Percentiles rank a stretch among this genome's conserved stretches.
These are phyloP conservation scores for Trypanosoma avium DNA, from an alignment of 208 protist genomes.

Conservation along the genomic window DNA sequence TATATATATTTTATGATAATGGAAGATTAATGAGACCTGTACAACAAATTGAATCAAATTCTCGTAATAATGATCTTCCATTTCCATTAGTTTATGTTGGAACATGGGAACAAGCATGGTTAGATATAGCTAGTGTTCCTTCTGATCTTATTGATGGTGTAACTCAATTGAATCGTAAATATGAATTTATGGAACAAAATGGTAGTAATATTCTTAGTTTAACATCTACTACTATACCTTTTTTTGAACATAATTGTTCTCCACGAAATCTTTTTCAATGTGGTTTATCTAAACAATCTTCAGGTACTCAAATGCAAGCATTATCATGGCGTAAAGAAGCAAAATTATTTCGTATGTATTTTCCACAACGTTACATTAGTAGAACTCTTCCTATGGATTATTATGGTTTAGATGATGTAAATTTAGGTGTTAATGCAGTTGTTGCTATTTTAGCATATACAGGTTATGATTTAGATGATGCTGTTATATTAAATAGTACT, in stretches of 20 bases:
- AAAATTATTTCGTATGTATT: constrained; percentile 98
- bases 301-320: constrained; percentile 96
- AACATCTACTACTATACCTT: constrained; percentile 98
- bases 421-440: constrained; percentile 98
- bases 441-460: constrained; percentile 99
- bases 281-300: constrained; percentile 99
- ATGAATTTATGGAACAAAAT: constrained; percentile 95
- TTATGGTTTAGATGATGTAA: constrained; percentile 97
- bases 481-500: constrained; percentile 99
- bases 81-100: constrained; percentile 93
- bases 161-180: constrained; percentile 71
- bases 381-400: constrained; percentile 90
- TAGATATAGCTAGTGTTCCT: constrained; percentile 95
- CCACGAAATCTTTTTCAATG: constrained; percentile 99
- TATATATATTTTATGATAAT: constrained; percentile 92
- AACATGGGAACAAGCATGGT: constrained; percentile 97
- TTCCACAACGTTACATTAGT: constrained; percentile 97
- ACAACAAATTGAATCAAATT: constrained; percentile 67
- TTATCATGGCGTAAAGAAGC: constrained; percentile 96
- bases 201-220: constrained; percentile 96
- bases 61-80: constrained; percentile 44
- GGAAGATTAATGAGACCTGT: constrained; percentile 97
- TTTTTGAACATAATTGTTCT: constrained; percentile 99
- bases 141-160: constrained; percentile 87
- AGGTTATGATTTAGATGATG: constrained; percentile 99